Evolutionary conservation across 305 asterid genomes (phyloP), one percentile per base, ranked within the genome.

Genomic region (Solanum hybrid): DNA sequence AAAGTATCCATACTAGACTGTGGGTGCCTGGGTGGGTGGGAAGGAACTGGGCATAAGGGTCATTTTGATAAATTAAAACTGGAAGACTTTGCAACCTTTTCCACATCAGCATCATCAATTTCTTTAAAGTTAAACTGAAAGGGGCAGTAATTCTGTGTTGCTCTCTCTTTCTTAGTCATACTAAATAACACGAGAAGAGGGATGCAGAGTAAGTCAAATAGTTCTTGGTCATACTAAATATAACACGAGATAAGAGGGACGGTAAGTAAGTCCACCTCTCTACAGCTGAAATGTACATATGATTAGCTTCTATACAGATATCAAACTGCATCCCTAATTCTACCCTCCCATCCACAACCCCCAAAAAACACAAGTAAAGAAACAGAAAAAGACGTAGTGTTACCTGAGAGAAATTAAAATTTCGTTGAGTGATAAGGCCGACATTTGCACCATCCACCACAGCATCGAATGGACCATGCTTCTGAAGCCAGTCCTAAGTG

Each of bases 381-480:
- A 84, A 73, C 37, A 37, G 45, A 86, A 29, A 89, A 88, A 89
- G 36, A 88, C 24, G 41, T 87, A 76, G 87, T 37, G 22, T 65
- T 94, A 96, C 99, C 98, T 95, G 98, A 65, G 91, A 24, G 82
- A 97, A 97, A 90, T 90, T 95, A 91, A 97, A 97, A 17, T 57
- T 76, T 57, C 91, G 93, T 89, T 92, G 94, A 91, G 94, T 91
- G 90, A 92, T 87, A 83, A 96, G 96, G 70, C 98, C 96, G 85
- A 97, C 88, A 92, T 97, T 97, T 89, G 99, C 99, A 89, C 98
- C 99, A 92, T 97, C 99, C 79, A 97, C 93, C 20, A 97, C 98
- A 87, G 99, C 98, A 95, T 97, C 99, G 90, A 97, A 97, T 89
- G 99, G 99, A 91, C 99, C 99, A 79, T 95, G 92, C 90, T 87